A percentile compares a stretch with the other conserved stretches of the same genome.
These are phyloP conservation scores for Paraconiothyrium sp. DNA, from an alignment of 2,329 filamentous ascomycete genomes.

Conservation along the genomic window DNA sequence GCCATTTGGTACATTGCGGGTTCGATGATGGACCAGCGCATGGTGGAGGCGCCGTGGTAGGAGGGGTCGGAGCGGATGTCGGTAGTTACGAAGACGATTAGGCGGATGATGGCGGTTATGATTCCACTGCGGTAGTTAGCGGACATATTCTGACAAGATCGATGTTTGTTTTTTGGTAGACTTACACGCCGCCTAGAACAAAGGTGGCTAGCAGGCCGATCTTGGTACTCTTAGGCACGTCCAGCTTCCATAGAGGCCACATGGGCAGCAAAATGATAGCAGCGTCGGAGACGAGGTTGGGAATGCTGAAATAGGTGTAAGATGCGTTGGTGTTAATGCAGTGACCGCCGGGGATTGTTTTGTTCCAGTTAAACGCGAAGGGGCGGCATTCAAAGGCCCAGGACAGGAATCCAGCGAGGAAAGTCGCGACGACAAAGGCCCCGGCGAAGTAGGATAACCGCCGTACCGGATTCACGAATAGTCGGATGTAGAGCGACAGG, in stretches of 20 bases:
- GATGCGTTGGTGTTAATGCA: not conserved
- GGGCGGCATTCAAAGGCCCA: not conserved
- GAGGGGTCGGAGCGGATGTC: not conserved
- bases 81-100: not conserved
- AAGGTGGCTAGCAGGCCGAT: not conserved
- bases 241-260: not conserved
- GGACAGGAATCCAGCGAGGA: not conserved
- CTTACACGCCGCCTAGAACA: not conserved
- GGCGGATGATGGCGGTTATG: not conserved
- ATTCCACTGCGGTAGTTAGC: not conserved
- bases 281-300: not conserved
- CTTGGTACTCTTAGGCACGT: not conserved
- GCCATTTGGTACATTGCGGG: not conserved
- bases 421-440: not conserved
- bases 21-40: not conserved
- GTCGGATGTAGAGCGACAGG: not conserved
- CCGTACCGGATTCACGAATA: not conserved
- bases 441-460: no score
- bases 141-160: no score
- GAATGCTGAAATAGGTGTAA: not conserved
- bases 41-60: not conserved
- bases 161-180: no score
- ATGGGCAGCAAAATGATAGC: not conserved
- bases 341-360: not conserved
- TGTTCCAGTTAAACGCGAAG: not conserved